Percentiles rank a stretch among this genome's conserved stretches.
Conservation (phyloP, 352 stramenopile species). For the Pythium oligandrum region DNA sequence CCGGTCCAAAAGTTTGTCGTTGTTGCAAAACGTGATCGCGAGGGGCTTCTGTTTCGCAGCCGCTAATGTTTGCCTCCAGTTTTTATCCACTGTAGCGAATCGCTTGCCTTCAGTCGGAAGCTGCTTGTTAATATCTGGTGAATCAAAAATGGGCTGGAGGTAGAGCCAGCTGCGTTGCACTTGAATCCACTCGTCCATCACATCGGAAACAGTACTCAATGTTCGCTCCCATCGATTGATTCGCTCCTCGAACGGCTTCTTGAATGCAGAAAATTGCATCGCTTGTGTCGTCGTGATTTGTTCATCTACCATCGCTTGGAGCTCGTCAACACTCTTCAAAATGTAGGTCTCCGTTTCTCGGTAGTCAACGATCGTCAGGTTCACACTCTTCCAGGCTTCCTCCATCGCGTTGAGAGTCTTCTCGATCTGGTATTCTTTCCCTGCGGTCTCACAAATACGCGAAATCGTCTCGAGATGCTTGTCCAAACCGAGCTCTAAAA, state of each 20-base stretch:
- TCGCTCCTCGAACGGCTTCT: conserved; percentile 91
- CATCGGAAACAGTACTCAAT: conserved; percentile 88
- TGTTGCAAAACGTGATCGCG: conserved; percentile 91
- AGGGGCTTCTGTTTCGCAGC: conserved; percentile 80
- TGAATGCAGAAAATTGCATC: conserved; percentile 95
- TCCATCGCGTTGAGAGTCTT: conserved; percentile 92
- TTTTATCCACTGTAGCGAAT: conserved; percentile 94
- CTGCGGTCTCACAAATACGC: conserved; percentile 90
- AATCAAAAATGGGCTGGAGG: conserved; percentile 95
- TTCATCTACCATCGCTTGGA: conserved; percentile 91
- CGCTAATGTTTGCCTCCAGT: conserved; percentile 89
- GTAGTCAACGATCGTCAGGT: conserved; percentile 86
- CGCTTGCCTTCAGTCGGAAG: conserved; percentile 92
- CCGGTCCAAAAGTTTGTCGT: conserved; percentile 88
- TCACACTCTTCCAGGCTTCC: conserved; percentile 83
- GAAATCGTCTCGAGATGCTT: conserved; percentile 86
- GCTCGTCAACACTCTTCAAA: conserved; percentile 92
- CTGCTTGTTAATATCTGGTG: conserved; percentile 95
- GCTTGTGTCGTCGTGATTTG: conserved; percentile 95
- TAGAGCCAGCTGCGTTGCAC: conserved; percentile 96
- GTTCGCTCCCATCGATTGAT: conserved; percentile 91
- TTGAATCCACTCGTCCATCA: conserved; percentile 93
- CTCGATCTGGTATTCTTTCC: conserved; percentile 95
- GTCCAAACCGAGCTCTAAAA: conserved; percentile 82
- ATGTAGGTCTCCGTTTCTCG: conserved; percentile 92